Conservation (phyloP, 2,329 filamentous ascomycete genomes). For the Fusarium sacchari region DNA sequence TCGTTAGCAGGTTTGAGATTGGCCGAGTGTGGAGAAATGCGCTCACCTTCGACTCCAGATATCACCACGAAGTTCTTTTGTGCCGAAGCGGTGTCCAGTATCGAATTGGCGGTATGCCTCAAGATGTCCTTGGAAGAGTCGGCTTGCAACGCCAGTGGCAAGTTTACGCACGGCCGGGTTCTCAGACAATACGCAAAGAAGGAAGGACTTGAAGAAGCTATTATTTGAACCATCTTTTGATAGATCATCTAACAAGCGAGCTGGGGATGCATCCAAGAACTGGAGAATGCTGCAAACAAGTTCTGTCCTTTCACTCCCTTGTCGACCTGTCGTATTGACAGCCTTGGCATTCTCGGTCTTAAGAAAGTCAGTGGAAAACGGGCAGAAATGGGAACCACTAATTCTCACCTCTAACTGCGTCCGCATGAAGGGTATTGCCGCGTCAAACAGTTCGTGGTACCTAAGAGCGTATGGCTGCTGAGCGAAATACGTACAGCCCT, state of each 20-base stretch:
- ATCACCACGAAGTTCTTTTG: conserved; percentile 47
- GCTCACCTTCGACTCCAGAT: conserved; percentile 66
- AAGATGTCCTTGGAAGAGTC: conserved; percentile 53
- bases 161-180: conserved; percentile 60
- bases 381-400: background rate
- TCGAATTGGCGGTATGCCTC: conserved; percentile 44
- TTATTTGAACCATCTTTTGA: conserved; percentile 37
- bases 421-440: conserved; percentile 66
- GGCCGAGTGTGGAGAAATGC: background rate
- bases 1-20: conserved; percentile 2
- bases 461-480: conserved; percentile 58
- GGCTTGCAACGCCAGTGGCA: conserved; percentile 59
- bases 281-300: conserved; percentile 58
- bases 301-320: conserved; percentile 29
- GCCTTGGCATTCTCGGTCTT: conserved; percentile 38
- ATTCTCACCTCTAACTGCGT: conserved; percentile 64
- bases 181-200: conserved; percentile 64
- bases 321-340: conserved; percentile 1
- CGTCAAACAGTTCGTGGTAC: conserved; percentile 66
- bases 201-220: conserved; percentile 60
- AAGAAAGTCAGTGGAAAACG: background rate
- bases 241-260: conserved; percentile 46
- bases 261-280: conserved; percentile 65
- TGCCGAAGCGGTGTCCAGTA: conserved; percentile 39
- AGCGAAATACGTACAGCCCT: conserved; percentile 71